phyloP scores from a whole-genome alignment of 1,284 basidiomycete genomes.

The Leccinum subspadiceum region DNA sequence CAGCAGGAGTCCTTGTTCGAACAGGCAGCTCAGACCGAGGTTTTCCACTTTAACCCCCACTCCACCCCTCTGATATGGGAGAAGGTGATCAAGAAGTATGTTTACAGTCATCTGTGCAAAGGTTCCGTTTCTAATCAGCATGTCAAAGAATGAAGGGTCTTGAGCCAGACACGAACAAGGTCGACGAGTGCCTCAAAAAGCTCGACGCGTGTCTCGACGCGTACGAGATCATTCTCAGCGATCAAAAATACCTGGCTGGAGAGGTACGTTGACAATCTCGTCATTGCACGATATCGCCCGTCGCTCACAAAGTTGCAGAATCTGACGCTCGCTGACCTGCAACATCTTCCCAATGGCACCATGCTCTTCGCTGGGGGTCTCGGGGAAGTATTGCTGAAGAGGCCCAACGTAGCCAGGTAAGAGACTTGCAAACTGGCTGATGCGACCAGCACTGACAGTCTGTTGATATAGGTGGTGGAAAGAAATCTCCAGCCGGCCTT shows the following conservation, averaged over 20 bases:
- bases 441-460: conserved; percentile 4
- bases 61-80: conserved; percentile 26
- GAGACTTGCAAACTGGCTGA: background rate
- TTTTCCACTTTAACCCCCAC: conserved; percentile 29
- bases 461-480: conserved; percentile 31
- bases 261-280: conserved; percentile 33
- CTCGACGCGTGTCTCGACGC: conserved; percentile 39
- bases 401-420: conserved; percentile 28
- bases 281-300: background rate
- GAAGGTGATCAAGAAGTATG: conserved; percentile 36
- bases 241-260: conserved; percentile 50
- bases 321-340: conserved; percentile 51
- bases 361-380: background rate
- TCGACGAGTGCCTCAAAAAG: conserved; percentile 21
- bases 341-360: conserved; percentile 49
- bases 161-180: conserved; percentile 27
- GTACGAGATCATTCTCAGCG: conserved; percentile 48
- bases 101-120: conserved; percentile 18
- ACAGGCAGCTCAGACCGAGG: conserved; percentile 30
- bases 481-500: conserved; percentile 21
- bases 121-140: background rate
- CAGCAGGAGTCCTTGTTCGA: conserved; percentile 34
- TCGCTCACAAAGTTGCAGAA: conserved; percentile 30
- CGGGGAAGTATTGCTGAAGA: conserved; percentile 12
- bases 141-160: conserved; percentile 7